phyloP scores from a whole-genome alignment of 1,284 basidiomycete genomes.

The Naganishia albida region DNA sequence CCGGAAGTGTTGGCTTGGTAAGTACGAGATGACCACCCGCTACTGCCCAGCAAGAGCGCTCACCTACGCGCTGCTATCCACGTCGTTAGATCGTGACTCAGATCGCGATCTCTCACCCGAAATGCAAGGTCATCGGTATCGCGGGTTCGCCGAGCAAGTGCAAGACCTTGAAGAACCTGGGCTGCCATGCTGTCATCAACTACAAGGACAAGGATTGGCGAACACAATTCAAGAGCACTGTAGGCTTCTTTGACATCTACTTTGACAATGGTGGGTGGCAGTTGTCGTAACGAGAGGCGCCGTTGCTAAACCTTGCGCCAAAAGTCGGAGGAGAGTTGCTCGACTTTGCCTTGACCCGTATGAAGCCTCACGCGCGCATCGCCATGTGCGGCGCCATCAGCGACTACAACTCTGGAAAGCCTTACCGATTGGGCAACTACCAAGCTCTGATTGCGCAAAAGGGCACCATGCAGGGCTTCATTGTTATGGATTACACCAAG shows the following conservation, averaged over 20 bases:
- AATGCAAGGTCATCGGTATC: constrained; percentile 75
- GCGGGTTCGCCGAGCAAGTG: constrained; percentile 79
- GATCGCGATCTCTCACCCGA: constrained; percentile 57
- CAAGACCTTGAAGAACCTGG: constrained; percentile 76
- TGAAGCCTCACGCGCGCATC: constrained; percentile 76
- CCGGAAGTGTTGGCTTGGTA: constrained; percentile 70
- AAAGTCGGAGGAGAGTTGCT: constrained; percentile 71
- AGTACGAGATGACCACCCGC: constrained; percentile 36
- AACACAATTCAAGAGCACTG: constrained; percentile 55
- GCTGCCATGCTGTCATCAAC: constrained; percentile 78
- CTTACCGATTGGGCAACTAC: constrained; percentile 52
- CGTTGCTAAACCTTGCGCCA: constrained; percentile 46
- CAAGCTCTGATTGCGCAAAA: constrained; percentile 69
- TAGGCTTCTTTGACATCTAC: constrained; percentile 69
- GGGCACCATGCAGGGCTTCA: constrained; percentile 77
- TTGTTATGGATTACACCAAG: constrained; percentile 65
- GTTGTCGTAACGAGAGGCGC: not conserved
- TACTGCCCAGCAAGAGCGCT: not conserved
- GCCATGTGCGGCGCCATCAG: constrained; percentile 74
- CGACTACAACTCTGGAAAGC: constrained; percentile 44
- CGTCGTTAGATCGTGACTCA: constrained; percentile 73
- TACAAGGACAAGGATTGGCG: constrained; percentile 79
- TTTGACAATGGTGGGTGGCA: constrained; percentile 70
- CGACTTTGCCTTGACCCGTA: constrained; percentile 68
- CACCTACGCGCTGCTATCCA: constrained; percentile 41